Conservation (phyloP, 352 stramenopile genomes). For the Hyaloperonospora arabidopsidis region DNA sequence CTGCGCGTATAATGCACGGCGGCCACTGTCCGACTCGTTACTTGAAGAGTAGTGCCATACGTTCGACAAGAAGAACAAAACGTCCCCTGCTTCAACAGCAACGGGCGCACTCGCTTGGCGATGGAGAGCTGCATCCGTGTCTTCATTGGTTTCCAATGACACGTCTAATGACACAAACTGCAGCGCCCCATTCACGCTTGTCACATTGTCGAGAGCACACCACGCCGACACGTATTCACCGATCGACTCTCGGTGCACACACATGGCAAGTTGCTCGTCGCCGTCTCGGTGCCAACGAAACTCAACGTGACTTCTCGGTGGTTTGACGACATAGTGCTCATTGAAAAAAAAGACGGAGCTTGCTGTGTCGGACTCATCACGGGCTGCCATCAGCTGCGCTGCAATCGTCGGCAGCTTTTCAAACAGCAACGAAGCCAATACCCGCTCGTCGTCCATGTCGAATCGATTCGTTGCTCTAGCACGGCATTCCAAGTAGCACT, state of each 20-base stretch:
- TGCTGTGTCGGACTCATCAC: neutral
- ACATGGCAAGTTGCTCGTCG: slow-evolving; percentile 70
- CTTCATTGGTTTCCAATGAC: neutral
- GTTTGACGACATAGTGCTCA: slow-evolving; percentile 75
- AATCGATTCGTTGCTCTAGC: slow-evolving; percentile 19
- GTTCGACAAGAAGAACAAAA: slow-evolving; percentile 62
- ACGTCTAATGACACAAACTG: slow-evolving; percentile 40
- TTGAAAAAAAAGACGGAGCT: slow-evolving; percentile 54
- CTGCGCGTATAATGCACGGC: slow-evolving; percentile 68
- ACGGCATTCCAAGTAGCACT: slow-evolving; percentile 26
- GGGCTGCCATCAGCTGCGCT: slow-evolving; percentile 12
- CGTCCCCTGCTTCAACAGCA: slow-evolving; percentile 29
- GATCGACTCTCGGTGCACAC: slow-evolving; percentile 42
- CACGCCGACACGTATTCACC: slow-evolving; percentile 54
- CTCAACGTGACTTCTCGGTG: slow-evolving; percentile 40
- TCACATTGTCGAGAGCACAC: slow-evolving; percentile 60
- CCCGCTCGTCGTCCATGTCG: neutral
- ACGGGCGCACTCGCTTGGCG: slow-evolving; percentile 26
- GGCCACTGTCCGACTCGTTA: slow-evolving; percentile 36
- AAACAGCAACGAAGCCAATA: slow-evolving; percentile 36
- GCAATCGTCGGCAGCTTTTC: slow-evolving; percentile 28
- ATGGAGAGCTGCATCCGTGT: slow-evolving; percentile 4
- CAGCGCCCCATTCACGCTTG: slow-evolving; percentile 40
- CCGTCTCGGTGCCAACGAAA: slow-evolving; percentile 75
- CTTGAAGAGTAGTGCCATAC: slow-evolving; percentile 64